These are phyloP conservation scores for Neopestalotiopsis rosae DNA, from an alignment of 2,329 filamentous ascomycete genomes.

Conservation along the genomic window DNA sequence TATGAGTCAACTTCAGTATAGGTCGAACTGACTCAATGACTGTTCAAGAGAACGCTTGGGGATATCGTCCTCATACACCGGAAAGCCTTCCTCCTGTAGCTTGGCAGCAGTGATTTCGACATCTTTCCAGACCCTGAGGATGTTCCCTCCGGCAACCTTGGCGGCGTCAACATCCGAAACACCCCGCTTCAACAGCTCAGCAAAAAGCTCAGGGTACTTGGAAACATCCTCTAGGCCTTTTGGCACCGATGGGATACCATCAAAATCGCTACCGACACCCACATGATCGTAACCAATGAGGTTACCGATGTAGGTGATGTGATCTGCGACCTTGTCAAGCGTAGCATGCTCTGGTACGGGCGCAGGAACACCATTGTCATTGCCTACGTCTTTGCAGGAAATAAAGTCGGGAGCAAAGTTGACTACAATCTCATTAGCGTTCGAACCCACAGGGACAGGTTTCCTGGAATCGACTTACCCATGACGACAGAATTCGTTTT, in stretches of 20 bases:
- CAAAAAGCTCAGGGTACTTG: slow-evolving; percentile 80
- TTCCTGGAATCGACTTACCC: slow-evolving; percentile 40
- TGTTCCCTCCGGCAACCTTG: slow-evolving; percentile 80
- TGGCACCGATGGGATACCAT: slow-evolving; percentile 73
- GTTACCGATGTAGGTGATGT: slow-evolving; percentile 82
- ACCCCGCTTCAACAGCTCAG: slow-evolving; percentile 74
- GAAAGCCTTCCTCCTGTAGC: slow-evolving; percentile 64
- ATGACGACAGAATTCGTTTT: slow-evolving; percentile 78
- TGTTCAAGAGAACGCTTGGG: neutral
- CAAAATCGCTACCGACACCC: slow-evolving; percentile 88
- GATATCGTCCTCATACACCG: slow-evolving; percentile 58
- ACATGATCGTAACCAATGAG: slow-evolving; percentile 87
- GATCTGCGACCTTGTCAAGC: slow-evolving; percentile 76
- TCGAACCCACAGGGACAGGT: neutral
- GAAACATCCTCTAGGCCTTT: slow-evolving; percentile 83
- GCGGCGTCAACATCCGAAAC: slow-evolving; percentile 75
- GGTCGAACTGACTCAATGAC: neutral
- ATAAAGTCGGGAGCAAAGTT: slow-evolving; percentile 88
- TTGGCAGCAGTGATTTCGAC: slow-evolving; percentile 74
- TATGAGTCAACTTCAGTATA: neutral
- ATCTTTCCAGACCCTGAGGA: slow-evolving; percentile 83
- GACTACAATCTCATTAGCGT: slow-evolving; percentile 45
- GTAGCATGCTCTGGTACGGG: slow-evolving; percentile 73
- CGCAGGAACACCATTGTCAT: slow-evolving; percentile 69
- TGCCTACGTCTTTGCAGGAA: slow-evolving; percentile 68